These are phyloP conservation scores for Yamadazyma paraphyllophila DNA, from an alignment of 805 yeast species.

Conservation along the genomic window DNA sequence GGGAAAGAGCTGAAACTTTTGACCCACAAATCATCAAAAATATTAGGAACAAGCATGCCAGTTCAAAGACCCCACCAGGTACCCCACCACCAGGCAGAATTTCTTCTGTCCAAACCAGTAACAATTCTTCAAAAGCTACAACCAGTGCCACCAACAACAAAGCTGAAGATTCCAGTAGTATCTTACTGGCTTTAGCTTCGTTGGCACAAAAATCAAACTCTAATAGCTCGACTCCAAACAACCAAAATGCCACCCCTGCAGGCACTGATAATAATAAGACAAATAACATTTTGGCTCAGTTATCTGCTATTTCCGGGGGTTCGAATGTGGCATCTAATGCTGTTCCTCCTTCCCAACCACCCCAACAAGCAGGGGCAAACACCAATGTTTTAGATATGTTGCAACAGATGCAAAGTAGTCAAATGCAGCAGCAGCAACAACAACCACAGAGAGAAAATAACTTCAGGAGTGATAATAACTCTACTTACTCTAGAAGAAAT, in stretches of 20 bases:
- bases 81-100: constrained; percentile 43
- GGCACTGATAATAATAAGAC: constrained; percentile 19
- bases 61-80: constrained; percentile 69
- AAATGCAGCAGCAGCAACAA: constrained; percentile 11
- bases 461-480: constrained; percentile 15
- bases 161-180: constrained; percentile 55
- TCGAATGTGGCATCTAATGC: constrained; percentile 18
- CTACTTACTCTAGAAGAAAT: constrained; percentile 45
- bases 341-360: constrained; percentile 8
- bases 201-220: constrained; percentile 48
- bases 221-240: constrained; percentile 26
- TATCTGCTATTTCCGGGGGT: constrained; percentile 38
- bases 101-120: background rate
- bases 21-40: constrained; percentile 50
- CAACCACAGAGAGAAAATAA: constrained; percentile 17
- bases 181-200: constrained; percentile 68
- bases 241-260: constrained; percentile 21
- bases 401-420: constrained; percentile 46
- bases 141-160: constrained; percentile 6
- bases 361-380: constrained; percentile 16
- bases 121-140: constrained; percentile 4
- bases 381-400: constrained; percentile 49
- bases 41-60: constrained; percentile 59
- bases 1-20: constrained; percentile 87
- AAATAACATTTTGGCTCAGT: constrained; percentile 42